A percentile compares a stretch with the other conserved stretches of the same genome.
These are phyloP conservation scores for Aureobasidium sp. DNA, from an alignment of 2,329 filamentous ascomycete species.

Conservation along the genomic window DNA sequence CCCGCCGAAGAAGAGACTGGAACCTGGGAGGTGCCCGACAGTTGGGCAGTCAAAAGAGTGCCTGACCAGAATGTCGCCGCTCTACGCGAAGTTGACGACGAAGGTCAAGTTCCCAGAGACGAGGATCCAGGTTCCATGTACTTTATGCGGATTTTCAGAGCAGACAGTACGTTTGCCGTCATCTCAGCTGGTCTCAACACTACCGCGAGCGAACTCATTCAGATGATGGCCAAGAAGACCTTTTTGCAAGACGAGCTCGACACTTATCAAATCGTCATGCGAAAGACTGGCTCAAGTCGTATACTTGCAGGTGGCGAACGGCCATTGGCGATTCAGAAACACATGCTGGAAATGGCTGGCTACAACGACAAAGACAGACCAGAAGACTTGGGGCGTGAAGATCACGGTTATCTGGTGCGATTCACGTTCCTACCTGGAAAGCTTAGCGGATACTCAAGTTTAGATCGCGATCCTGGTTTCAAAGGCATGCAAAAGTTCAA, in stretches of 20 bases:
- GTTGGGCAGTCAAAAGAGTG: slow-evolving; percentile 79
- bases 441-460: slow-evolving; percentile 67
- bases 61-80: slow-evolving; percentile 56
- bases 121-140: slow-evolving; percentile 73
- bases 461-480: slow-evolving; percentile 71
- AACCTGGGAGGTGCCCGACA: slow-evolving; percentile 92
- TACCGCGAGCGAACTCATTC: slow-evolving; percentile 77
- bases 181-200: slow-evolving; percentile 78
- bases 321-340: slow-evolving; percentile 85
- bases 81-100: slow-evolving; percentile 61
- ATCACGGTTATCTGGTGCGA: slow-evolving; percentile 93
- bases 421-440: slow-evolving; percentile 91
- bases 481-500: slow-evolving; percentile 83
- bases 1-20: slow-evolving; percentile 30
- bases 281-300: slow-evolving; percentile 81
- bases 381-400: slow-evolving; percentile 89
- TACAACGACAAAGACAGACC: slow-evolving; percentile 81
- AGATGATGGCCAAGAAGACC: slow-evolving; percentile 90
- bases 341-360: slow-evolving; percentile 81
- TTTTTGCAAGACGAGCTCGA: slow-evolving; percentile 83
- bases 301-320: slow-evolving; percentile 73
- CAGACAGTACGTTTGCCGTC: slow-evolving; percentile 89
- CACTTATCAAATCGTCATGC: slow-evolving; percentile 93
- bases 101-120: slow-evolving; percentile 53
- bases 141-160: slow-evolving; percentile 91